These are phyloP conservation scores for Cladobotryum protrusum DNA, from an alignment of 2,329 filamentous ascomycete species.

Conservation along the genomic window DNA sequence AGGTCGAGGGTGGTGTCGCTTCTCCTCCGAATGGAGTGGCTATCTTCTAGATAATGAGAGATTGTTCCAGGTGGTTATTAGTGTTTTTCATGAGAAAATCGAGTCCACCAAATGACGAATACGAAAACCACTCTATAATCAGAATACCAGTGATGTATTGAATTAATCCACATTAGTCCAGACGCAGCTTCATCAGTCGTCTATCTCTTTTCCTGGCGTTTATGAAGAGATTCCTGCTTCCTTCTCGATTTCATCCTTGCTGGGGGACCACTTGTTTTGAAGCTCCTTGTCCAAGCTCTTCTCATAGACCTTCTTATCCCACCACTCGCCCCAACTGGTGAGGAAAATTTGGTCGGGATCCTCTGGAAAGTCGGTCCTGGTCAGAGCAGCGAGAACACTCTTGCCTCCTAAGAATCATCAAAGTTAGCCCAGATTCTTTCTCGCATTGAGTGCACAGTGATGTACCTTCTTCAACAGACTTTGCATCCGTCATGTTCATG, in stretches of 20 bases:
- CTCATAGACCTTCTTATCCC: slow-evolving; percentile 38
- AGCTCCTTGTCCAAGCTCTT: slow-evolving; percentile 38
- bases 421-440: not conserved
- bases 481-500: slow-evolving; percentile 39
- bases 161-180: no score
- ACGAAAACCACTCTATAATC: no score
- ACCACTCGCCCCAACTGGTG: slow-evolving; percentile 53
- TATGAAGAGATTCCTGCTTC: slow-evolving; percentile 26
- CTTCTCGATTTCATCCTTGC: slow-evolving; percentile 41
- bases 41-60: slow-evolving; percentile 24
- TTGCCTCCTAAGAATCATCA: slow-evolving; percentile 30
- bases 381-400: slow-evolving; percentile 40
- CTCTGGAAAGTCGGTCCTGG: slow-evolving; percentile 40
- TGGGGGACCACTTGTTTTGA: slow-evolving; percentile 47
- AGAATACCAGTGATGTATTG: no score
- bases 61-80: not conserved
- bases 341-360: slow-evolving; percentile 48
- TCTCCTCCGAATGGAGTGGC: slow-evolving; percentile 34
- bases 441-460: slow-evolving; percentile 1
- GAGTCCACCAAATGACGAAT: no score
- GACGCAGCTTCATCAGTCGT: not conserved
- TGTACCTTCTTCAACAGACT: slow-evolving; percentile 39
- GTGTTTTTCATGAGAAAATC: no score
- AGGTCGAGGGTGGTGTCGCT: slow-evolving; percentile 31
- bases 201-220: not conserved